phyloP scores from a whole-genome alignment of 257 asterid species.

The Nicotiana knightiana region DNA sequence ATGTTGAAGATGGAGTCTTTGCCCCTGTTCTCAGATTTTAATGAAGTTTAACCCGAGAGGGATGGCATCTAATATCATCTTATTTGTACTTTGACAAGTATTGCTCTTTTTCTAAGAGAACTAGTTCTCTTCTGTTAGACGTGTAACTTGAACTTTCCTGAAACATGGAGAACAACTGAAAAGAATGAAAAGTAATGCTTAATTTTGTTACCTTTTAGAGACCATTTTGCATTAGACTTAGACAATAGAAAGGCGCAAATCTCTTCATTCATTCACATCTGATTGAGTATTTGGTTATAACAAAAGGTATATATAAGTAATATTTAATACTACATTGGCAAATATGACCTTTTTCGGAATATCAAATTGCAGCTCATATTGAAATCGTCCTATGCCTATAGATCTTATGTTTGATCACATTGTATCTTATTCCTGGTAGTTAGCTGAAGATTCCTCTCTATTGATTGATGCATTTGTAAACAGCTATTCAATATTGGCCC shows the following conservation, averaged over 20 bases:
- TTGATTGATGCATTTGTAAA: background rate
- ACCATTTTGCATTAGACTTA: background rate
- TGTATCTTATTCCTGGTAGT: background rate
- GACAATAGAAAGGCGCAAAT: background rate
- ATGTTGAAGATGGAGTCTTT: background rate
- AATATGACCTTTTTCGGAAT: background rate
- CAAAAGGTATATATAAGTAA: too few species aligned
- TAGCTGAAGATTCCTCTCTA: background rate
- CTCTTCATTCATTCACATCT: background rate
- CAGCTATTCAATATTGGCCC: background rate
- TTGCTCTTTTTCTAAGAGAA: background rate
- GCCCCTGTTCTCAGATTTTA: background rate
- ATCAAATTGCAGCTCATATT: background rate
- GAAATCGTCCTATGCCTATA: background rate
- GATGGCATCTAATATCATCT: background rate
- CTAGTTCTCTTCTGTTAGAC: background rate
- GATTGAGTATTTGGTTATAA: background rate
- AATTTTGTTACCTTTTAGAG: background rate
- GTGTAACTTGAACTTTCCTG: background rate
- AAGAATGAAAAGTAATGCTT: background rate
- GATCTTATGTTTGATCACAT: background rate
- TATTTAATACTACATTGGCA: background rate
- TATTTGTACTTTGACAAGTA: background rate
- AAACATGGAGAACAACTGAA: background rate
- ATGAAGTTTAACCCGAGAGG: background rate